These are phyloP conservation scores for Mycena crocata DNA, from an alignment of 768 basidiomycete species.

Conservation along the genomic window DNA sequence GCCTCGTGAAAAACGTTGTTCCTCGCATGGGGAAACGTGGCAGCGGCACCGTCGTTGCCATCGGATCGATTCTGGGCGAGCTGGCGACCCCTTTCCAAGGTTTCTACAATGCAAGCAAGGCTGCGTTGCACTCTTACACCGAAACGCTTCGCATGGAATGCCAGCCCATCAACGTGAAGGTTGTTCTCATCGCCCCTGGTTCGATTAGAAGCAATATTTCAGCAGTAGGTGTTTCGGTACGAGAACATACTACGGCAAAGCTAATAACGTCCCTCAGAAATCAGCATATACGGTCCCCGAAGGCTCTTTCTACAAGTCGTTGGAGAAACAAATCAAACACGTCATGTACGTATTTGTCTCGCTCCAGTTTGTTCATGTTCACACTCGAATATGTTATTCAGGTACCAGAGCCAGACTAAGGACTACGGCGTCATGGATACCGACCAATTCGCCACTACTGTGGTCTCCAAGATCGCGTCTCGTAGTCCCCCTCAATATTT, in stretches of 20 bases:
- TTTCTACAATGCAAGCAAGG: slow-evolving; percentile 45
- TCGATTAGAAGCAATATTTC: slow-evolving; percentile 36
- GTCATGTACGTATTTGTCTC: slow-evolving; percentile 1
- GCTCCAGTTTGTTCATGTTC: background rate
- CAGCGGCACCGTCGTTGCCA: slow-evolving; percentile 43
- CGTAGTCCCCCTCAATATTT: slow-evolving; percentile 21
- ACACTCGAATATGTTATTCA: background rate
- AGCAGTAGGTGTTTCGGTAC: slow-evolving; percentile 9
- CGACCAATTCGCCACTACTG: slow-evolving; percentile 14
- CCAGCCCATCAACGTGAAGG: slow-evolving; percentile 41
- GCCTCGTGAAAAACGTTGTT: slow-evolving; percentile 42
- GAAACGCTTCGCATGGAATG: slow-evolving; percentile 47
- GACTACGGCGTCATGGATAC: slow-evolving; percentile 28
- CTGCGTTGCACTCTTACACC: slow-evolving; percentile 43
- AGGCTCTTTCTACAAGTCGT: slow-evolving; percentile 16
- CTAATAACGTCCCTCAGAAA: slow-evolving; percentile 12
- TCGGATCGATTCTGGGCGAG: slow-evolving; percentile 46
- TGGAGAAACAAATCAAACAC: slow-evolving; percentile 27
- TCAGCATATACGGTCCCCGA: slow-evolving; percentile 21
- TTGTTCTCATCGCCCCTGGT: slow-evolving; percentile 45
- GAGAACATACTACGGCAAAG: too few relatives aligned
- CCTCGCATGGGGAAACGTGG: slow-evolving; percentile 45
- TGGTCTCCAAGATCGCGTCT: slow-evolving; percentile 10
- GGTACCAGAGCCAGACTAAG: slow-evolving; percentile 26
- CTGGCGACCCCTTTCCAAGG: slow-evolving; percentile 44